Conservation (phyloP, 306 rosid species). For the Vigna mungo region DNA sequence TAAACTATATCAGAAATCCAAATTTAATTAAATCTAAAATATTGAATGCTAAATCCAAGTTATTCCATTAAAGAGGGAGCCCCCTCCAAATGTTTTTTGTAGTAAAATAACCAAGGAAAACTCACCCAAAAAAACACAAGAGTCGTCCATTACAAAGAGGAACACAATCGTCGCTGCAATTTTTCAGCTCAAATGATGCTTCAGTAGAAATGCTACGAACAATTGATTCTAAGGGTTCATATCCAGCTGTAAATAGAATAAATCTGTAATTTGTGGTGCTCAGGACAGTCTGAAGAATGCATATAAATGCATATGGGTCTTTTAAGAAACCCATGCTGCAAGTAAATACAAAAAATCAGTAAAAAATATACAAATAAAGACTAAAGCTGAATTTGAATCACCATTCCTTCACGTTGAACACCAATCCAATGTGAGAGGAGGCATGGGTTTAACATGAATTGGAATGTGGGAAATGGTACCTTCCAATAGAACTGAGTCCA, state of each 20-base stretch:
- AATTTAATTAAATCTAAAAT: constrained; percentile 37
- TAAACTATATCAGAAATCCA: constrained; percentile 23
- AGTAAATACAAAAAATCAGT: constrained; percentile 30
- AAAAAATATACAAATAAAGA: constrained; percentile 23
- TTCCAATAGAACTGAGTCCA: constrained; percentile 82
- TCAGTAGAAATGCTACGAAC: constrained; percentile 51
- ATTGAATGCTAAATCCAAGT: constrained; percentile 4
- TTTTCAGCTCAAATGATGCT: constrained; percentile 50
- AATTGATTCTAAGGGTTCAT: constrained; percentile 64
- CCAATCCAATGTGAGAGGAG: neutral
- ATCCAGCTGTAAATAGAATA: constrained; percentile 81
- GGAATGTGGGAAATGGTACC: constrained; percentile 50
- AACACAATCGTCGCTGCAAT: constrained; percentile 59
- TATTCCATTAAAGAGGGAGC: constrained; percentile 8
- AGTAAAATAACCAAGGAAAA: constrained; percentile 24
- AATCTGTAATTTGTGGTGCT: constrained; percentile 64
- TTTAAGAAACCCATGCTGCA: constrained; percentile 88
- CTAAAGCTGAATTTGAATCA: neutral
- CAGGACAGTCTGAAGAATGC: constrained; percentile 63
- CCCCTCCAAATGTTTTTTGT: neutral
- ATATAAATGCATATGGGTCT: constrained; percentile 63
- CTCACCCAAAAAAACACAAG: constrained; percentile 80
- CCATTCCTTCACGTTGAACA: neutral
- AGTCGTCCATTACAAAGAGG: constrained; percentile 57
- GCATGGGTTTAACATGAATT: neutral